Percentiles rank a stretch among this genome's conserved stretches.
Evolutionary conservation across 1,284 basidiomycete genomes (phyloP).

Genomic region (Austropuccinia psidii): DNA sequence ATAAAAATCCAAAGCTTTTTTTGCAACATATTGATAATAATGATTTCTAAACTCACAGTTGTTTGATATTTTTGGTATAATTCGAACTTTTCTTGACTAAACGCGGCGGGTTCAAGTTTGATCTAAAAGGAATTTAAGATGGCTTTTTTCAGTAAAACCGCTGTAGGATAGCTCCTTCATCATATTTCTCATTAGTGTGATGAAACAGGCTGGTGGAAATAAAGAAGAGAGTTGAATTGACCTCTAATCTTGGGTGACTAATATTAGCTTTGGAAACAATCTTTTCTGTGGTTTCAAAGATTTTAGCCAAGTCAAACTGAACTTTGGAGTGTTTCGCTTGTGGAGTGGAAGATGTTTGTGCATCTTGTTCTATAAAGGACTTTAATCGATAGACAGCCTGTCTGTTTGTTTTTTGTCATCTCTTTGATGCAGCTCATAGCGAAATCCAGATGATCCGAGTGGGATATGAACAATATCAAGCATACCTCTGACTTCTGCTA

Average conservation of each 20-base stretch:
- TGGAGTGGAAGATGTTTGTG: slow-evolving; percentile 15
- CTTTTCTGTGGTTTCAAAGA: slow-evolving; percentile 44
- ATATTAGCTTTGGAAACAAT: neutral
- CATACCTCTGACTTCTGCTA: slow-evolving; percentile 22
- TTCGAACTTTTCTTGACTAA: slow-evolving; percentile 67
- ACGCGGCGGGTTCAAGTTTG: slow-evolving; percentile 64
- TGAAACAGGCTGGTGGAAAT: too few species aligned
- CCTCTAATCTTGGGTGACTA: neutral
- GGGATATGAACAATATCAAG: neutral
- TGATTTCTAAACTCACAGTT: neutral
- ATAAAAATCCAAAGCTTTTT: neutral
- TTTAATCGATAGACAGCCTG: slow-evolving; percentile 14
- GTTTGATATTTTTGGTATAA: slow-evolving; percentile 55
- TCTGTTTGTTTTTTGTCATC: slow-evolving; percentile 60
- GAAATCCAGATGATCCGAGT: neutral
- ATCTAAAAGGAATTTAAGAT: slow-evolving; percentile 52
- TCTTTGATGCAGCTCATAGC: neutral
- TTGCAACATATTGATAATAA: neutral
- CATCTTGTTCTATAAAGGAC: neutral
- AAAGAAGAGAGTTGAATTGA: neutral
- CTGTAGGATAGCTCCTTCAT: too few species aligned
- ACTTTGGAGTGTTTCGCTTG: slow-evolving; percentile 49
- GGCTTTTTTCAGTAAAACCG: too few species aligned
- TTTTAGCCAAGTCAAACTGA: slow-evolving; percentile 37
- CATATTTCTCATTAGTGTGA: too few species aligned